phyloP scores from a whole-genome alignment of 768 basidiomycete genomes.

The Sistotremastrum niveocremeum region DNA sequence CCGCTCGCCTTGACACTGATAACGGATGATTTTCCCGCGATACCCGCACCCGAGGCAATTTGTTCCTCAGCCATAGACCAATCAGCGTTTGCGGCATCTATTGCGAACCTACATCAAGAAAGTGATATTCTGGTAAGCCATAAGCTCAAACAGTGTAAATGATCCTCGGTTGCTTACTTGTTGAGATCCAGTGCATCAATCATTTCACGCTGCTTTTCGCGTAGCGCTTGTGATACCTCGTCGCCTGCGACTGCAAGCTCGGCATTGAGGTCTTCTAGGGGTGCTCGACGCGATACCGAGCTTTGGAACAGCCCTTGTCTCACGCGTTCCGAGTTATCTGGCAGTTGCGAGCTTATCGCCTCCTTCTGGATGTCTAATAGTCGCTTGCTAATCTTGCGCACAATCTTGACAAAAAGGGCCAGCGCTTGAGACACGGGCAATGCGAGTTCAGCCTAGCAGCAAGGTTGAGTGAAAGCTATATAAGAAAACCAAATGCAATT shows the following conservation, averaged over 20 bases:
- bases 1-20: slow-evolving; percentile 56
- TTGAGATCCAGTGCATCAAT: slow-evolving; percentile 77
- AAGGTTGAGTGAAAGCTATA: neutral
- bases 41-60: slow-evolving; percentile 36
- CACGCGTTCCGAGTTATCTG: slow-evolving; percentile 18
- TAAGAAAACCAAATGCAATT: slow-evolving; percentile 9
- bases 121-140: neutral
- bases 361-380: slow-evolving; percentile 70
- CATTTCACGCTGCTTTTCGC: slow-evolving; percentile 73
- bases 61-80: slow-evolving; percentile 69
- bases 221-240: slow-evolving; percentile 36
- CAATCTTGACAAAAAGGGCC: slow-evolving; percentile 81
- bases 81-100: slow-evolving; percentile 54
- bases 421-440: slow-evolving; percentile 79
- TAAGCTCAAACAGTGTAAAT: neutral
- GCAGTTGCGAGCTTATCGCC: slow-evolving; percentile 53
- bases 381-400: slow-evolving; percentile 70
- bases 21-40: slow-evolving; percentile 44
- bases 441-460: slow-evolving; percentile 53
- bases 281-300: slow-evolving; percentile 9
- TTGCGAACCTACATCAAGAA: slow-evolving; percentile 25
- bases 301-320: slow-evolving; percentile 12
- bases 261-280: slow-evolving; percentile 41
- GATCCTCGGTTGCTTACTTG: slow-evolving; percentile 44
- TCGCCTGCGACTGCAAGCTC: slow-evolving; percentile 72